Evolutionary conservation across 2,329 filamentous ascomycete species (phyloP), one percentile per base, ranked within the genome.

Genomic region (Apiospora hydei): DNA sequence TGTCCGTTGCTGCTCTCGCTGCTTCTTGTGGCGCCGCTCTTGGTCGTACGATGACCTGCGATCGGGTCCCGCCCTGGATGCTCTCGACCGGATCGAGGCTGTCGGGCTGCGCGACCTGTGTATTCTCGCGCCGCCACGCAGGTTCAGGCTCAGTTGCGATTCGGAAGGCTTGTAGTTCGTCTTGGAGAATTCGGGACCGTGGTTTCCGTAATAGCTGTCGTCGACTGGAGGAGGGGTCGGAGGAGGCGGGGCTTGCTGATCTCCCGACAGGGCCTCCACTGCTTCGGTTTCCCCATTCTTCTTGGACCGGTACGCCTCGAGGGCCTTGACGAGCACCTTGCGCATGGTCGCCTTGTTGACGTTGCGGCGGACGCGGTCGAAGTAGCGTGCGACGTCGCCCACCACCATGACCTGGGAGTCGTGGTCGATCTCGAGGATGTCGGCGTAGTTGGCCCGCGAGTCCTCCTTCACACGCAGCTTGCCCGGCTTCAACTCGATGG

Each of bases 261-360:
- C 53, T 11, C 53, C 51, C 16, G 57, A 21, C 18, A 41, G 18
- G 18, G 57, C 57, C 18, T 34, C 57, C 30, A 41, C 57, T 4
- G 57, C 57, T 3, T 34, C 57, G 1, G 34, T 34, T 18, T 64
- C 71, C 8, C 71, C 71, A 51, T 71, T 73, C 68, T 77, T 80
- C 7, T 76, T 74, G 30, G 77, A 75, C 66, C 79, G 78, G 73
- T 82, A 82, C 69, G 81, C 80, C 66, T 80, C 79, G 38, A 82
- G 71, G 10, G 81, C 80, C 51, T 77, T 79, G 49, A 80, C 76
- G 46, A 82, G 75, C 30, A 80, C 79, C 72, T 82, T 80, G 38
- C 80, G 79, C 81, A 82, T 82, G 73, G 77, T 81, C 1, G 81
- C 81, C 75, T 81, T 81, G 76, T 82, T 82, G 76, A 82, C 80